These are phyloP conservation scores for Daldinia grandis DNA, from an alignment of 495 filamentous ascomycete genomes.

Conservation along the genomic window DNA sequence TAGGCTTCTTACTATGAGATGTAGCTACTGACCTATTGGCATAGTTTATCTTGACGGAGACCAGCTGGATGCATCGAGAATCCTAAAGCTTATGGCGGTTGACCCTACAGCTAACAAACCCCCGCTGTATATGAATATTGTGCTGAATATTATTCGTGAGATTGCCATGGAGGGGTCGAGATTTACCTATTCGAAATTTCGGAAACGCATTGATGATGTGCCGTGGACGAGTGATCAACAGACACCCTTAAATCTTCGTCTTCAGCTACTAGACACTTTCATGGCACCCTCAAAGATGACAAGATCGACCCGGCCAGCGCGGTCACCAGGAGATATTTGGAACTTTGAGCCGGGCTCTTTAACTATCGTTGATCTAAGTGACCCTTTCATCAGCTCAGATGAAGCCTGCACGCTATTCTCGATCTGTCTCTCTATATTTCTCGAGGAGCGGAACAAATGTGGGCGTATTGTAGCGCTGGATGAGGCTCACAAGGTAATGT, in stretches of 20 bases:
- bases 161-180: slow-evolving; percentile 43
- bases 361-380: slow-evolving; percentile 70
- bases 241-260: slow-evolving; percentile 50
- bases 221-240: slow-evolving; percentile 44
- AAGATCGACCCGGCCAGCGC: slow-evolving; percentile 9
- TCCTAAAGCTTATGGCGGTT: slow-evolving; percentile 65
- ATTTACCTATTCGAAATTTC: slow-evolving; percentile 58
- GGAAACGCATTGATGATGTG: slow-evolving; percentile 36
- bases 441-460: slow-evolving; percentile 48
- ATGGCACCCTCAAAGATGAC: slow-evolving; percentile 34
- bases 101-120: slow-evolving; percentile 45
- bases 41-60: slow-evolving; percentile 55
- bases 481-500: slow-evolving; percentile 47
- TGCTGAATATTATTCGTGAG: slow-evolving; percentile 57
- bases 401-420: slow-evolving; percentile 67
- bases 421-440: slow-evolving; percentile 60
- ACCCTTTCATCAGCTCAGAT: slow-evolving; percentile 64
- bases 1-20: background rate
- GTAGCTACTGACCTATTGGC: background rate
- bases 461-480: slow-evolving; percentile 57
- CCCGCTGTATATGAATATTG: slow-evolving; percentile 63
- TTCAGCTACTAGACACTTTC: slow-evolving; percentile 54
- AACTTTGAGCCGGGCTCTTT: slow-evolving; percentile 54
- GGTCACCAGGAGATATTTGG: slow-evolving; percentile 13
- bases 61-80: slow-evolving; percentile 59